phyloP scores from a whole-genome alignment of 306 rosid species.

The Vicia villosa region DNA sequence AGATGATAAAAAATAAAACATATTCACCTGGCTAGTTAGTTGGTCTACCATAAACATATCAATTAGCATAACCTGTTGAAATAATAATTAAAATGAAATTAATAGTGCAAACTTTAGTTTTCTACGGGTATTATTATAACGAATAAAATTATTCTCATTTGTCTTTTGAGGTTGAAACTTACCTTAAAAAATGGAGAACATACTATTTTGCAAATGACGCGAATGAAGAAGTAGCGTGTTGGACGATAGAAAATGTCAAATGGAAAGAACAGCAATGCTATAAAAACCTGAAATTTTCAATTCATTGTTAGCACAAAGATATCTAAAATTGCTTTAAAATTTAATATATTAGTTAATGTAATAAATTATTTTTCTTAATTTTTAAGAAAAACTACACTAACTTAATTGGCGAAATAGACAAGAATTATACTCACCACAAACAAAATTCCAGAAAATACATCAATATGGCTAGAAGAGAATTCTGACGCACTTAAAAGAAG shows the following conservation, averaged over 20 bases:
- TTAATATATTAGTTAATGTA: too few relatives aligned
- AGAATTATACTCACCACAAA: constrained; percentile 69
- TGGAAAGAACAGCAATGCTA: constrained; percentile 66
- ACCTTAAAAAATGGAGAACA: constrained; percentile 89
- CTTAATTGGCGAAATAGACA: too few relatives aligned
- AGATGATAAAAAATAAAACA: not conserved
- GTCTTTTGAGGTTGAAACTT: constrained; percentile 11
- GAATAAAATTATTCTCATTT: not conserved
- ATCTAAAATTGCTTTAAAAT: not conserved
- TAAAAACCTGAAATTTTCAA: constrained; percentile 50
- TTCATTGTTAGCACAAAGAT: constrained; percentile 39
- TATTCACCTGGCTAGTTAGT: constrained; percentile 89
- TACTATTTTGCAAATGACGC: constrained; percentile 69
- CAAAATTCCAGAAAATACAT: constrained; percentile 79
- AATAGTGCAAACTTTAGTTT: constrained; percentile 3
- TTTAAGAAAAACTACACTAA: too few relatives aligned
- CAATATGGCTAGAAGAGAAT: constrained; percentile 60
- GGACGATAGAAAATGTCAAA: constrained; percentile 80
- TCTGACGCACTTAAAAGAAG: constrained; percentile 63
- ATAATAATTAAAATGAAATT: not conserved
- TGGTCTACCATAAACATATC: constrained; percentile 97
- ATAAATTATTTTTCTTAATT: too few relatives aligned
- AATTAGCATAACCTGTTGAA: constrained; percentile 66
- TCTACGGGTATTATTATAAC: not conserved
- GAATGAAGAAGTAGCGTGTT: constrained; percentile 77